Conservation (phyloP, 2,329 filamentous ascomycete genomes). For the Aspergillus sp. region DNA sequence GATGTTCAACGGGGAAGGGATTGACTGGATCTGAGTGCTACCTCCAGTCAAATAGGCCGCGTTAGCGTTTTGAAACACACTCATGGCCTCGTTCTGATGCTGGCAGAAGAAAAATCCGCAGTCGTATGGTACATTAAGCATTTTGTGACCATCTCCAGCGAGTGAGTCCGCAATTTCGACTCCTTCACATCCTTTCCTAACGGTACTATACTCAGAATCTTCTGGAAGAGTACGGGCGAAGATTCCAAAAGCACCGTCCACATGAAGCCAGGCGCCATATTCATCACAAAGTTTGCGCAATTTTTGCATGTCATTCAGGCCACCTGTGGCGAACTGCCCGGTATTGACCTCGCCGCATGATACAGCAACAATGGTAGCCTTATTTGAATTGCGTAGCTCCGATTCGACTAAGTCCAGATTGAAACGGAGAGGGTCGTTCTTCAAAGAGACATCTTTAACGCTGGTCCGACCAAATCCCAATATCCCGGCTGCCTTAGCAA, state of each 20-base stretch:
- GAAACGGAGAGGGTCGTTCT: constrained; percentile 64
- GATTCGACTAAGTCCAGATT: constrained; percentile 66
- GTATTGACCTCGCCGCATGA: constrained; percentile 91
- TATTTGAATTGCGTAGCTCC: constrained; percentile 53
- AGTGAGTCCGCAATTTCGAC: constrained; percentile 85
- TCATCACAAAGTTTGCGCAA: constrained; percentile 70
- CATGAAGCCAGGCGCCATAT: constrained; percentile 81
- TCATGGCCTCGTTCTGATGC: constrained; percentile 56
- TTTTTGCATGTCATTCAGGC: constrained; percentile 56
- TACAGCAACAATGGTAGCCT: constrained; percentile 74
- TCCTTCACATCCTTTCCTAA: constrained; percentile 57
- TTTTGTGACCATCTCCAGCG: constrained; percentile 81
- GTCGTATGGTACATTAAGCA: constrained; percentile 95
- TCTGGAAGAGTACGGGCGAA: constrained; percentile 68
- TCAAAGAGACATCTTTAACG: constrained; percentile 59
- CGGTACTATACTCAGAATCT: constrained; percentile 54
- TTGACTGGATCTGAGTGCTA: constrained; percentile 38
- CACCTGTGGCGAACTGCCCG: constrained; percentile 70
- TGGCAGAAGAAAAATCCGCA: constrained; percentile 85
- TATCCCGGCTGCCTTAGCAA: constrained; percentile 79
- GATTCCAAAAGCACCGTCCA: constrained; percentile 87
- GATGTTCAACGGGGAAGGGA: constrained; percentile 81
- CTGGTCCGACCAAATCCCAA: constrained; percentile 72
- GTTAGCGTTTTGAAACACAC: constrained; percentile 79
- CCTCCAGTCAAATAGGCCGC: constrained; percentile 70